phyloP scores from a whole-genome alignment of 257 asterid species.

The Handroanthus guayacan region DNA sequence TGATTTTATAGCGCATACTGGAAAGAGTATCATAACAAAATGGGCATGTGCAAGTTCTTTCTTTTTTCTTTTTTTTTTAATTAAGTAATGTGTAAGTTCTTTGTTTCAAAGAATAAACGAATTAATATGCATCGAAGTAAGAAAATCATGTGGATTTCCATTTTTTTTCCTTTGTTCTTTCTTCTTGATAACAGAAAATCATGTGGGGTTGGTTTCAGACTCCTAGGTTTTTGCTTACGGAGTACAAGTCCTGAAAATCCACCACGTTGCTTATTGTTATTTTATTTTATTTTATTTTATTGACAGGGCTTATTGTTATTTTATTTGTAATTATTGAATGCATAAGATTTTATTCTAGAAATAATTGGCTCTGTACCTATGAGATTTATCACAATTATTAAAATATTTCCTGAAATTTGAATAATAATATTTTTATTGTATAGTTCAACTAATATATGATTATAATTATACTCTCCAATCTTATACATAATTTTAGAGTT shows the following conservation, averaged over 20 bases:
- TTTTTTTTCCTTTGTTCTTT: too few relatives aligned
- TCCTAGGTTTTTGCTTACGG: neutral
- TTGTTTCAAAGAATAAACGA: neutral
- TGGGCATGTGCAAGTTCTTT: neutral
- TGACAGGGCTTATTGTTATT: too few relatives aligned
- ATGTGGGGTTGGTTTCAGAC: neutral
- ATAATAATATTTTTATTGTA: too few relatives aligned
- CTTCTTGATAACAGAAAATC: too few relatives aligned
- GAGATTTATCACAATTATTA: too few relatives aligned
- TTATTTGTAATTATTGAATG: too few relatives aligned
- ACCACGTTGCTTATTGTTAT: neutral
- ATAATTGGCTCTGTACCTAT: too few relatives aligned
- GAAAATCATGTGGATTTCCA: neutral
- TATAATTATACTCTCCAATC: too few relatives aligned
- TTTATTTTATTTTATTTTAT: neutral
- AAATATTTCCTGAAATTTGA: too few relatives aligned
- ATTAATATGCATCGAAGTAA: neutral
- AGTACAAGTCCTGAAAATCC: neutral
- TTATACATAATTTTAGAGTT: too few relatives aligned
- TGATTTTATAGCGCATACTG: neutral
- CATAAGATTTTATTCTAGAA: too few relatives aligned
- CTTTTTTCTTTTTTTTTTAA: neutral
- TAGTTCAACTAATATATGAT: too few relatives aligned
- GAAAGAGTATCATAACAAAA: neutral
- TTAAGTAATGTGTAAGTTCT: neutral